phyloP scores from a whole-genome alignment of 768 basidiomycete genomes.

The Termitomyces sp. region DNA sequence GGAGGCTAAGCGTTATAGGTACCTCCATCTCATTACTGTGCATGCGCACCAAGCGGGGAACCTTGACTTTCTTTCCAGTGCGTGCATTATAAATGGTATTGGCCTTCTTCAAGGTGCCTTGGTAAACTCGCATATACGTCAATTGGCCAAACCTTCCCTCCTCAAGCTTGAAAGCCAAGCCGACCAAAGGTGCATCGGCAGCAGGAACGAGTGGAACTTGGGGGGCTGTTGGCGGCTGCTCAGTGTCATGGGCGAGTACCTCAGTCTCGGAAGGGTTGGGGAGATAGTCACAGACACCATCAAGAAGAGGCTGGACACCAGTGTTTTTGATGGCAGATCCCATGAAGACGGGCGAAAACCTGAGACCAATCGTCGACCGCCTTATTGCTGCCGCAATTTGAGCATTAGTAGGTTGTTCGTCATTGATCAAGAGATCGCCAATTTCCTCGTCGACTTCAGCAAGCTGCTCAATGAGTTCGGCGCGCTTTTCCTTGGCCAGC shows the following conservation, averaged over 20 bases:
- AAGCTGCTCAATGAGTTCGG: slow-evolving; percentile 90
- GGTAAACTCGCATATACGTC: slow-evolving; percentile 98
- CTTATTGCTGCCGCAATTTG: slow-evolving; percentile 86
- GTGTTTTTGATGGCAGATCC: slow-evolving; percentile 98
- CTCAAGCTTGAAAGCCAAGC: slow-evolving; percentile 96
- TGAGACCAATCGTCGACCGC: slow-evolving; percentile 81
- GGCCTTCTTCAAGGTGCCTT: slow-evolving; percentile 87
- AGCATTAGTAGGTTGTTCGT: slow-evolving; percentile 65
- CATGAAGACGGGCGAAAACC: slow-evolving; percentile 95
- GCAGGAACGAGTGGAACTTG: slow-evolving; percentile 79
- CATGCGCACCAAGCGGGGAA: slow-evolving; percentile 94
- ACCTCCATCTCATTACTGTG: slow-evolving; percentile 99
- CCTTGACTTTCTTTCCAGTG: slow-evolving; percentile 96
- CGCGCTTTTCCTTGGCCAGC: slow-evolving; percentile 79
- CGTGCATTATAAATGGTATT: slow-evolving; percentile 86
- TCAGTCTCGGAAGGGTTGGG: slow-evolving; percentile 81
- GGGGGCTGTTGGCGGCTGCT: slow-evolving; percentile 58
- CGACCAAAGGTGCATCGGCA: slow-evolving; percentile 83
- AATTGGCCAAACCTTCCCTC: slow-evolving; percentile 96
- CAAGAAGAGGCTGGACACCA: slow-evolving; percentile 88
- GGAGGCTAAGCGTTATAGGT: slow-evolving; percentile 14
- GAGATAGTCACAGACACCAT: slow-evolving; percentile 94
- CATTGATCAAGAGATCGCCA: slow-evolving; percentile 87
- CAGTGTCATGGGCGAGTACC: slow-evolving; percentile 80
- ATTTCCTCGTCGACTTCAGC: slow-evolving; percentile 96